A percentile compares a stretch with the other conserved stretches of the same genome.
Evolutionary conservation across 73 alveolate species (phyloP).

Genomic region (Paramecium primaurelia): DNA sequence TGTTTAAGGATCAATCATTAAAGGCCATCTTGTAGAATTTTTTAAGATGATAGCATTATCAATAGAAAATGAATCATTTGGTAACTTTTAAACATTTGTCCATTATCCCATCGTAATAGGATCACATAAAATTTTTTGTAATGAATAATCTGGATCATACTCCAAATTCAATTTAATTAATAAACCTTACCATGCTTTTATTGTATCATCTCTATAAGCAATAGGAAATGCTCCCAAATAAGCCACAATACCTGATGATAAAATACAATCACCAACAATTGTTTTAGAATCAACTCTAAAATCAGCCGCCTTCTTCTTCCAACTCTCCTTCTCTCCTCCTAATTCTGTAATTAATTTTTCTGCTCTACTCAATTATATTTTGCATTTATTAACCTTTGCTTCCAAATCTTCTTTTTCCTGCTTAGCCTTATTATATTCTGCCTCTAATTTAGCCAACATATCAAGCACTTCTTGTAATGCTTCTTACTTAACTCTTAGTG

Average conservation of each 20-base stretch:
- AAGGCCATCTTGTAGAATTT: constrained; percentile 98
- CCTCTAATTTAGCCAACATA: constrained; percentile 80
- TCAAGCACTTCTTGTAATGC: constrained; percentile 88
- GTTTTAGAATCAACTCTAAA: constrained; percentile 82
- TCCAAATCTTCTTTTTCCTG: constrained; percentile 93
- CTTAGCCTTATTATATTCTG: constrained; percentile 93
- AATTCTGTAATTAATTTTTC: constrained; percentile 95
- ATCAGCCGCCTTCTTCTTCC: constrained; percentile 83
- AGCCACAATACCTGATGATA: constrained; percentile 98
- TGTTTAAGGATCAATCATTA: constrained; percentile 98
- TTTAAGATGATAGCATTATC: constrained; percentile 97
- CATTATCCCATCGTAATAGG: constrained; percentile 97
- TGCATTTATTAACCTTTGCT: constrained; percentile 91
- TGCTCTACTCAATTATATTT: constrained; percentile 96
- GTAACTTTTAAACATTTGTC: constrained; percentile 88
- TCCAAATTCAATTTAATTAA: constrained; percentile 63
- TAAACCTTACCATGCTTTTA: constrained; percentile 87
- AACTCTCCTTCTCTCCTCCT: constrained; percentile 97
- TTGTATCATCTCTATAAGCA: constrained; percentile 94
- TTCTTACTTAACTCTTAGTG: constrained; percentile 84
- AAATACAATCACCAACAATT: constrained; percentile 96
- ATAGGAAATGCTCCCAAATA: constrained; percentile 98
- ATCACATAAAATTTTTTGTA: constrained; percentile 94
- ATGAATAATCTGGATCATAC: constrained; percentile 66
- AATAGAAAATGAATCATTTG: constrained; percentile 94